Base-by-base conservation (phyloP, 352 stramenopile species). In the Thalassiosira livingstoniorum region DNA sequence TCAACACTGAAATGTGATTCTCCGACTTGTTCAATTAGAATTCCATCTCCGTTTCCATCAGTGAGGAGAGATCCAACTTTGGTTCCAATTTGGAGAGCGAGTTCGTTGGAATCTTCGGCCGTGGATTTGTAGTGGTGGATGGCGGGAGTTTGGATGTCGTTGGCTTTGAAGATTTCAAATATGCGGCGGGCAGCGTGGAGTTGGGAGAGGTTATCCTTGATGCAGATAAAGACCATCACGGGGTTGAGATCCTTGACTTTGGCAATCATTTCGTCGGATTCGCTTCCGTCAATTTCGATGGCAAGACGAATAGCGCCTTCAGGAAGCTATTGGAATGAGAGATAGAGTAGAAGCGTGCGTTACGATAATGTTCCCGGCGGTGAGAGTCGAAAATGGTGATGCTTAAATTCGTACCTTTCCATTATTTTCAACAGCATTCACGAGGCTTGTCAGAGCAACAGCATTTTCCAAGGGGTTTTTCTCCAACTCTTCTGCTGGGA, bases 21-120 rank as follows among this genome's bases (percentile, higher is more conserved):
- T 31, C 89, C 85, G 29, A 85, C 69, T 78, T 94, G 90, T 82
- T 95, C 91, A 45, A 97, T 76, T 71, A 96, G 81, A 39, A 97
- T 81, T 67, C 94, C 94, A 81, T 96, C 94, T 75, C 93, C 94
- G 76, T 95, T 91, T 67, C 93, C 92, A 87, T 97, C 94, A 4
- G 94, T 94, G 11, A 96, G 80, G 15, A 94, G 79, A 31, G 92
- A 94, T 62, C 94, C 94, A 75, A 94, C 78, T 61, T 91, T 90
- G 11, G 87, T 95, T 76, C 94, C 94, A 31, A 95, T 69, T 35
- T 93, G 87, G n/a, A 97, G 77, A 21, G 94, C 94, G 32, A 97
- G 80, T 58, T 96, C 88, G 69, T 94, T 92, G 18, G 93, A 92
- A 57, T 94, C 83, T 23, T 81, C 83, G 23, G 78, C 80, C 4